Base-by-base conservation (phyloP, 257 asterid species). In the Solanum bukasovii region DNA sequence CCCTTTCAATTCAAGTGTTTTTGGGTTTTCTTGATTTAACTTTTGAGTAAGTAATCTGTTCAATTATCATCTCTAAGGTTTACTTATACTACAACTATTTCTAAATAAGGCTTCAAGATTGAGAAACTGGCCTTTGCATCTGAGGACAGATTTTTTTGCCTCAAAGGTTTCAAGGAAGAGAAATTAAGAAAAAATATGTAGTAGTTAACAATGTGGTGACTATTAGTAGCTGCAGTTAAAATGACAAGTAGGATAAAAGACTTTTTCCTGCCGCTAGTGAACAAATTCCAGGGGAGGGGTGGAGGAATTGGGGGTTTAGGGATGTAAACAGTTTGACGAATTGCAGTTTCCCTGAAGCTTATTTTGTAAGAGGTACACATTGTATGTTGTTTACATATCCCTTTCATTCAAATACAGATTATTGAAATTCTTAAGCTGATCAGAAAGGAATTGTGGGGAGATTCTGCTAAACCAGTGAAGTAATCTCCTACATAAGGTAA, bases 401-500 rank as follows among this genome's bases (percentile, higher is more conserved):
- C 14, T 87, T 84, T 73, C 67, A 34, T 86, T 21, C 83, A 14
- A 52, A 68, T 88, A 89, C 94, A 97, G 99, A 92, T 97, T 87
- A 86, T 92, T 46, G 98, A 97, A 91, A 93, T 91, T 89, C 98
- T 93, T 68, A 92, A 93, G 92, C 93, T 97, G 88, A 93, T 97
- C 87, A 93, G 93, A 89, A 93, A 96, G 91, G 98, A 97, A 91
- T 88, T 97, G 93, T 93, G 91, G 87, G 97, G 98, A 90, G 98
- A 93, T 90, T 91, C 94, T 84, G 90, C 90, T 59, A 93, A 88
- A 89, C 88, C 85, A 46, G 33, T 61, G 37, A 90, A 91, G 89
- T 75, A 18, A 42, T 91, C 74, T 68, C 46, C 72, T 84, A 13
- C 37, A 73, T 20, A 38, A 40, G 87, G 87, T 87, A 87, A 88